phyloP scores from a whole-genome alignment of 768 basidiomycete genomes.

The Pleurotus salmoneostramineus region DNA sequence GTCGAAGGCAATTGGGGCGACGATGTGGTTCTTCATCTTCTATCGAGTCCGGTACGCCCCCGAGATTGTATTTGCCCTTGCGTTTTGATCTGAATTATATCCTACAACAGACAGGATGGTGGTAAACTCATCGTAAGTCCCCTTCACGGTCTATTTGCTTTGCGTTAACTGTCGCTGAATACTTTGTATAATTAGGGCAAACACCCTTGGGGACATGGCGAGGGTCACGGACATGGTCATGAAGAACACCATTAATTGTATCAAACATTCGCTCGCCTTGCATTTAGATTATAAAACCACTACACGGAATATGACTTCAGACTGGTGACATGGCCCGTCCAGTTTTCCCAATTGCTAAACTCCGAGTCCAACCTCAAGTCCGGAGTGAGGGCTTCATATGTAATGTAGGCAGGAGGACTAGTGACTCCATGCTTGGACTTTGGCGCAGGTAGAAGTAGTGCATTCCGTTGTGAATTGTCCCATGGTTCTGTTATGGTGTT shows the following conservation, averaged over 20 bases:
- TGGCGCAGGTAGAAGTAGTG: too few species aligned
- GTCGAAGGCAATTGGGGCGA: conserved; percentile 82
- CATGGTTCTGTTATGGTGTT: too few species aligned
- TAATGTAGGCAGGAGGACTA: too few species aligned
- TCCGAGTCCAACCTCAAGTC: too few species aligned
- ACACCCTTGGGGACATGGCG: conserved; percentile 39
- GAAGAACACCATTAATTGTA: conserved; percentile 36
- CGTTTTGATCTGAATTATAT: neutral
- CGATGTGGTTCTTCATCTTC: conserved; percentile 99
- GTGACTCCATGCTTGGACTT: too few species aligned
- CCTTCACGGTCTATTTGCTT: neutral
- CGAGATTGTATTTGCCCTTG: neutral
- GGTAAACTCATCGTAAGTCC: conserved; percentile 61
- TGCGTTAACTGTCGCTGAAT: neutral
- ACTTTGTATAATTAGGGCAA: conserved; percentile 36
- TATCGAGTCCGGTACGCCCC: conserved; percentile 81
- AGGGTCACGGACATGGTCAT: conserved; percentile 26
- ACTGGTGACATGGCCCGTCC: too few species aligned
- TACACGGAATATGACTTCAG: neutral
- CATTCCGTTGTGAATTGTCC: too few species aligned
- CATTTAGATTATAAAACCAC: neutral
- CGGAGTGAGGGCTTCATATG: too few species aligned
- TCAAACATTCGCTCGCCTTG: neutral
- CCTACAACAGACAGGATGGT: conserved; percentile 61
- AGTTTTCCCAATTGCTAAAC: too few species aligned